A percentile compares a stretch with the other conserved stretches of the same genome.
These are phyloP conservation scores for Dactylonectria macrodidyma DNA, from an alignment of 2,329 filamentous ascomycete species.

Conservation along the genomic window DNA sequence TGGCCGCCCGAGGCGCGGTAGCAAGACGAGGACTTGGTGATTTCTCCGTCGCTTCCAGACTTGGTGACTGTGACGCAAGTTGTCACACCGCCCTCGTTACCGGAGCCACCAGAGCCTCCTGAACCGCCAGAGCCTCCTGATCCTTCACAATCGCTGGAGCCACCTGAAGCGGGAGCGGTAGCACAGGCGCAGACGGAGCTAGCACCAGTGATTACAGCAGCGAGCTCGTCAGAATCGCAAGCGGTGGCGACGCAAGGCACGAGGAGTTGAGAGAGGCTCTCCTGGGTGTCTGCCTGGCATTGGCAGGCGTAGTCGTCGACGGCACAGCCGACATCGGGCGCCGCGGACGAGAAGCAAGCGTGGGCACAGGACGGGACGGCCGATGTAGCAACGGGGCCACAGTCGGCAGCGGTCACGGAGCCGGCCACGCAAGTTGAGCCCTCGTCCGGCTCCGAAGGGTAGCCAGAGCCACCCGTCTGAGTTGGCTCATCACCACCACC, in stretches of 20 bases:
- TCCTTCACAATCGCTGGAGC: conserved; percentile 18
- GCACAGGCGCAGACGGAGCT: conserved; percentile 42
- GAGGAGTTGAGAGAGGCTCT: conserved; percentile 42
- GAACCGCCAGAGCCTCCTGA: conserved; percentile 11
- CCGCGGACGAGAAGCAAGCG: conserved; percentile 46
- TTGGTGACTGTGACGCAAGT: conserved; percentile 27
- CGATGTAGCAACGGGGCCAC: conserved; percentile 44
- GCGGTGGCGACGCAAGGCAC: conserved; percentile 49
- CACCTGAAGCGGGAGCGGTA: conserved; percentile 23
- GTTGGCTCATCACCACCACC: background rate
- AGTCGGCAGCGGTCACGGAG: conserved; percentile 34
- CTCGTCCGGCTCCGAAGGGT: no score
- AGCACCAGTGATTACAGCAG: conserved; percentile 47
- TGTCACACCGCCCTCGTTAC: background rate
- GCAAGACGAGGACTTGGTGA: conserved; percentile 20
- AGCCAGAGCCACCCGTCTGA: no score
- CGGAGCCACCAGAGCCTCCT: background rate
- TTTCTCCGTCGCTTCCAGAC: conserved; percentile 11
- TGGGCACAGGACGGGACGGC: conserved; percentile 48
- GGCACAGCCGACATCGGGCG: conserved; percentile 45
- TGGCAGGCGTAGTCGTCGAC: conserved; percentile 49
- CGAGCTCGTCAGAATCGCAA: conserved; percentile 43
- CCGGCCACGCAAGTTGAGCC: conserved; percentile 27
- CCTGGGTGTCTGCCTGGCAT: conserved; percentile 44
- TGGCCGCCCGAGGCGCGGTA: conserved; percentile 12